These are phyloP conservation scores for Ganoderma meredithae DNA, from an alignment of 1,284 basidiomycete genomes.

Conservation along the genomic window DNA sequence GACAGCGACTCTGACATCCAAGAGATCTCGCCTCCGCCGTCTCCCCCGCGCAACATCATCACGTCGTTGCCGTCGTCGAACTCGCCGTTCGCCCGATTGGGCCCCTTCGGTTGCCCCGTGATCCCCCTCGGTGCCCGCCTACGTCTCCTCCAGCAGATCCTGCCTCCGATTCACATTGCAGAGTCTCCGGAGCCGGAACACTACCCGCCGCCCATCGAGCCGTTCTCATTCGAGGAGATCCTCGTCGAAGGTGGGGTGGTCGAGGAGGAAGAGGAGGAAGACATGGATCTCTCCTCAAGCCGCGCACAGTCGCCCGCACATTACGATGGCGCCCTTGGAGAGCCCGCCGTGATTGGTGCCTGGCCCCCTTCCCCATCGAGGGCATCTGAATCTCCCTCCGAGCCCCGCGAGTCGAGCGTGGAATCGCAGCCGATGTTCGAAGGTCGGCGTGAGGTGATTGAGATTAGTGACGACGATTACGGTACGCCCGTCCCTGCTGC, in stretches of 20 bases:
- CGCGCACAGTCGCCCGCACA: slow-evolving; percentile 21
- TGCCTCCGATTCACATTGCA: slow-evolving; percentile 26
- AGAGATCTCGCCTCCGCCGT: slow-evolving; percentile 45
- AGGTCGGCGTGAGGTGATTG: slow-evolving; percentile 22
- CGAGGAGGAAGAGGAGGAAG: slow-evolving; percentile 27
- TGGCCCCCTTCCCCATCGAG: slow-evolving; percentile 21
- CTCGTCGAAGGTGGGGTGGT: slow-evolving; percentile 8
- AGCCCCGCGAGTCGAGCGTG: slow-evolving; percentile 3
- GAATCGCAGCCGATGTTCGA: neutral
- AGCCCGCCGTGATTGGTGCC: slow-evolving; percentile 24
- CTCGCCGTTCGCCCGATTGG: neutral
- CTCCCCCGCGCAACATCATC: slow-evolving; percentile 15
- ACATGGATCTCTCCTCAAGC: slow-evolving; percentile 32
- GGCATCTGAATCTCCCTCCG: neutral
- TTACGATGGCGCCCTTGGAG: slow-evolving; percentile 8
- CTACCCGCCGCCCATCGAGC: slow-evolving; percentile 7
- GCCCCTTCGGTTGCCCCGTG: neutral
- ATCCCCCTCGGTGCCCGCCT: slow-evolving; percentile 18
- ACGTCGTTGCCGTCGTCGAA: slow-evolving; percentile 6
- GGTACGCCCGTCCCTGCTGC: slow-evolving; percentile 5
- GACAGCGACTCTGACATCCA: slow-evolving; percentile 65
- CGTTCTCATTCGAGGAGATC: slow-evolving; percentile 14
- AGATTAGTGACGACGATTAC: slow-evolving; percentile 28
- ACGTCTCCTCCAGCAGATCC: slow-evolving; percentile 27
- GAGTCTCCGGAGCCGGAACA: slow-evolving; percentile 9